Base-by-base conservation (phyloP, 495 filamentous ascomycete genomes). In the Aspergillus affinis region DNA sequence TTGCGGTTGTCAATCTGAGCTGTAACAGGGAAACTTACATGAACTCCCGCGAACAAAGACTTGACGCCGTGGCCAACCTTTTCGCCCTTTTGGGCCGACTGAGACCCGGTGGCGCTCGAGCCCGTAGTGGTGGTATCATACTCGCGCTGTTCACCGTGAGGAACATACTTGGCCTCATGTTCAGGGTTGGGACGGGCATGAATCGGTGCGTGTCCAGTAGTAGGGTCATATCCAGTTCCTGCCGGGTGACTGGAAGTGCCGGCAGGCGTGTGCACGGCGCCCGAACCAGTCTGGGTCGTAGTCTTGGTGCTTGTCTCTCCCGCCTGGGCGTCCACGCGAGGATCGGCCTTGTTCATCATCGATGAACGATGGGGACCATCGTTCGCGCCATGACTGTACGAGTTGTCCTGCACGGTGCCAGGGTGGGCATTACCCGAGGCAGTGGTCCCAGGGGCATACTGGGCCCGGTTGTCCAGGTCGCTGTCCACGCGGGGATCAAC, bases 401-500 rank as follows among this genome's bases (percentile, higher is more conserved):
- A 57, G 48, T 48, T 52, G 51, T 30, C 51, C 51, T 15, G 59
- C 61, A 47, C 69, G 64, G 55, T 76, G 56, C 29, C 27, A 57
- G 58, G 58, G 78, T 74, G 17, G 71, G 61, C 54, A 73, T 75
- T 60, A 55, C 15, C 9, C 53, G 19, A 30, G 53, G 53, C 45
- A 26, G 53, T 55, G 23, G 18, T 51, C 0, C 49, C 49, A 7
- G 64, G 64, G 2, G 60, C 60, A 30, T 70, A 64, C 57, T 65
- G 62, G 45, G 58, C 57, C 52, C 57, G 60, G 58, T 79, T 72
- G 61, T 84, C 82, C n/a, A 61, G 61, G 58, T 76, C 73, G 21
- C 71, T 74, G 61, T 81, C 76, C n/a, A 83, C 74, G 46, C 79
- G 75, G 26, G 83, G 83, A 61, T 86, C 83, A 23, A 69, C 60